These are phyloP conservation scores for Fusarium humuli DNA, from an alignment of 2,329 filamentous ascomycete species.

Conservation along the genomic window DNA sequence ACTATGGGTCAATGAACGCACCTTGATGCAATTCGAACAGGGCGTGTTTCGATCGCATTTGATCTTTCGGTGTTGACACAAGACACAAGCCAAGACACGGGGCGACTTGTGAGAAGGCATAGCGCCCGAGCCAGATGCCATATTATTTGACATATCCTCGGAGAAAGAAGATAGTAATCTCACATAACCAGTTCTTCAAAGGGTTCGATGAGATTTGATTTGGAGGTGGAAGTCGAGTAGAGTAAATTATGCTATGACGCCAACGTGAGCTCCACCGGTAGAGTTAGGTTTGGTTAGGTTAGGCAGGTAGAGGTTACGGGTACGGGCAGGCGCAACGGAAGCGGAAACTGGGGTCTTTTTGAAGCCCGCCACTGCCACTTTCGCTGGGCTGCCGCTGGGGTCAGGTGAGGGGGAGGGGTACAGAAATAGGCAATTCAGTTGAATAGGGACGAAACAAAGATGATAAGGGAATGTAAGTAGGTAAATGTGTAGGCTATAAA, in stretches of 20 bases:
- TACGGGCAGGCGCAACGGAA: slow-evolving; percentile 2
- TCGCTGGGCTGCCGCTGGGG: slow-evolving; percentile 2
- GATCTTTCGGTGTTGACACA: slow-evolving; percentile 72
- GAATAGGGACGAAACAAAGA: background rate
- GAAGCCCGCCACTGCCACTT: slow-evolving; percentile 17
- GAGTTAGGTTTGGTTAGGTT: background rate
- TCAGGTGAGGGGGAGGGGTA: slow-evolving; percentile 42
- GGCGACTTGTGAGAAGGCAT: slow-evolving; percentile 52
- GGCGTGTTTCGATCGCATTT: slow-evolving; percentile 70
- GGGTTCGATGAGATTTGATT: slow-evolving; percentile 10
- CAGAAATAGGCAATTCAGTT: background rate
- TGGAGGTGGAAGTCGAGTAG: slow-evolving; percentile 16
- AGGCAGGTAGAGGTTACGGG: background rate
- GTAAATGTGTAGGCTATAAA: background rate
- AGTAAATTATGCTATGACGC: slow-evolving; percentile 41
- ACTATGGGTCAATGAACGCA: slow-evolving; percentile 47
- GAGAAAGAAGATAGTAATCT: slow-evolving; percentile 27
- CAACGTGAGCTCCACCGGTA: slow-evolving; percentile 21
- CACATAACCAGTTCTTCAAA: slow-evolving; percentile 46
- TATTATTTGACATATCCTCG: slow-evolving; percentile 51
- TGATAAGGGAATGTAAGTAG: background rate
- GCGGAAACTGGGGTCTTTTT: slow-evolving; percentile 21
- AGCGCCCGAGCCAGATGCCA: slow-evolving; percentile 39
- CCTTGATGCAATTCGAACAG: slow-evolving; percentile 71
- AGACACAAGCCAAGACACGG: slow-evolving; percentile 65